These are phyloP conservation scores for Arabis hirsuta DNA, from an alignment of 345 rosid genomes.

Conservation along the genomic window DNA sequence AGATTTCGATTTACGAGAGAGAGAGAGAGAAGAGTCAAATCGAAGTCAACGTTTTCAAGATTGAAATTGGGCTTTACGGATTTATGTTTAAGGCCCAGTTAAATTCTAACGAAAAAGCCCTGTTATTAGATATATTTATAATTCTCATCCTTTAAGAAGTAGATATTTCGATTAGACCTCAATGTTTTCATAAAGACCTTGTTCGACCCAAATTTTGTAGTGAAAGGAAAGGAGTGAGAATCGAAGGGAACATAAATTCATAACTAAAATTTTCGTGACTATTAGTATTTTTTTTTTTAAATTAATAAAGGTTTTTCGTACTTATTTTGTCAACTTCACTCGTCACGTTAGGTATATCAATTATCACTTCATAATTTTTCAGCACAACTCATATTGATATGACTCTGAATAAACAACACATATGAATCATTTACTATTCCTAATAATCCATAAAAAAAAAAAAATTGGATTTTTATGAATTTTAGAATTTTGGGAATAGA, in stretches of 20 bases:
- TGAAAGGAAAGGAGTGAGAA: background rate
- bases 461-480: too few species aligned
- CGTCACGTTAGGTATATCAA: background rate
- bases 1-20: slow-evolving; percentile 22
- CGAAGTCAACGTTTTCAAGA: slow-evolving; percentile 2
- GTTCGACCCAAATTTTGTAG: background rate
- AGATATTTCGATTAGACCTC: background rate
- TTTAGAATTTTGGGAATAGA: too few species aligned
- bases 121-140: slow-evolving; percentile 12
- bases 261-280: background rate
- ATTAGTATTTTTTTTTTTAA: background rate
- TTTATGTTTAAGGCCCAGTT: slow-evolving; percentile 15
- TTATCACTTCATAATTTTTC: background rate
- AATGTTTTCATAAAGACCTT: background rate
- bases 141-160: background rate
- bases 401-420: background rate
- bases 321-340: background rate
- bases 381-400: background rate
- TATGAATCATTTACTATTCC: too few species aligned
- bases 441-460: too few species aligned
- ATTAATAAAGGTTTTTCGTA: background rate
- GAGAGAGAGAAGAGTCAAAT: slow-evolving; percentile 20
- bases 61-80: slow-evolving; percentile 8
- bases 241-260: background rate
- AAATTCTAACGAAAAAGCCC: background rate